Base-by-base conservation (phyloP, 1,284 basidiomycete genomes). In the Phellinidium pouzarii region DNA sequence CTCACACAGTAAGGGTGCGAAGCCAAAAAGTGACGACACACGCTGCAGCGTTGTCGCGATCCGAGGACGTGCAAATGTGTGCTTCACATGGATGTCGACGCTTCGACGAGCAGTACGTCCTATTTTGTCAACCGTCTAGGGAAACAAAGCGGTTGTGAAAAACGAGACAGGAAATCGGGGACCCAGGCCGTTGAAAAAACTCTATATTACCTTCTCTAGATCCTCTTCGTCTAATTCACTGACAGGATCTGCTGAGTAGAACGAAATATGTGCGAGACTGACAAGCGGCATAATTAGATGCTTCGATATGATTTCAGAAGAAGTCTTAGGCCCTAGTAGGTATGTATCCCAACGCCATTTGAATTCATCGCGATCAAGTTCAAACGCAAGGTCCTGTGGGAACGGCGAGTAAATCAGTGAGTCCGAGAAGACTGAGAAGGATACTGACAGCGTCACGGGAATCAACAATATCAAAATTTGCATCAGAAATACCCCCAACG, bases 261-360 rank as follows among this genome's bases (percentile, higher is more conserved):
- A 82, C 2, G 82, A 75, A 52, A 86, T 66, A 64, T 87, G 80
- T 50, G 73, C 78, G 44, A 79, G 67, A 63, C 79, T 86, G 62
- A 89, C 81, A 57, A 89, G 71, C 2, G 87, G 87, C 58, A 83
- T 68, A 56, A 89, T 80, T 58, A 89, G 77, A 58, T 89, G 86
- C 58, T 76, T 80, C 54, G 87, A 88, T 47, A 89, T 71, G 49
- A 87, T 68, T 47, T 85, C 80, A 50, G 87, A 77, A 37, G 85
- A 83, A 38, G 68, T 60, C 63, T 74, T 82, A 62, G 80, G 69
- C 17, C 84, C 84, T 34, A 84, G 61, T 57, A 74, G 76, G 64
- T 74, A 78, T 14, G 81, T 76, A 64, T 89, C 85, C 86, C 86
- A 89, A 67, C 76, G 74, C 86, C 86, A 89, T 67, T 78, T 81